Evolutionary conservation across 805 yeast species (phyloP).

Genomic region (Nakazawaea populi): DNA sequence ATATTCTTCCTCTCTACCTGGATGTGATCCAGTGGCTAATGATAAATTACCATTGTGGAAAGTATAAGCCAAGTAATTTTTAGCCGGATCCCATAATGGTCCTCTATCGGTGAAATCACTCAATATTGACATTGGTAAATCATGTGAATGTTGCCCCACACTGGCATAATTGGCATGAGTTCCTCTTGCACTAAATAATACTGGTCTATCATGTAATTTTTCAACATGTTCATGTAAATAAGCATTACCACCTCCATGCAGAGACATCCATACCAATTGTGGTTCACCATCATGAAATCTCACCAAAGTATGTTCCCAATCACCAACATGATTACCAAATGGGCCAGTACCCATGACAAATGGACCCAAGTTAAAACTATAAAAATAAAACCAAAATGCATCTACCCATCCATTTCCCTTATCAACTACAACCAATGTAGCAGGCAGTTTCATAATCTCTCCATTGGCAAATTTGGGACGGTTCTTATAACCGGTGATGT

Average conservation of each 20-base stretch:
- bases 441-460: conserved; percentile 69
- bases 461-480: conserved; percentile 72
- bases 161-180: conserved; percentile 96
- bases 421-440: conserved; percentile 76
- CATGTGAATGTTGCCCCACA: conserved; percentile 96
- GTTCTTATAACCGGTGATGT: conserved; percentile 73
- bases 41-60: conserved; percentile 53
- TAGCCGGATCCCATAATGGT: conserved; percentile 88
- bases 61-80: conserved; percentile 77
- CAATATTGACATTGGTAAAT: conserved; percentile 84
- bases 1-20: conserved; percentile 46
- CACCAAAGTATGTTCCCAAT: conserved; percentile 94
- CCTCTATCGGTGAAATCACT: conserved; percentile 95
- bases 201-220: conserved; percentile 57
- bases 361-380: conserved; percentile 91
- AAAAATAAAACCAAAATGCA: conserved; percentile 94
- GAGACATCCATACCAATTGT: conserved; percentile 88
- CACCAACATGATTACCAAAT: conserved; percentile 95
- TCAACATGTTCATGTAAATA: conserved; percentile 74
- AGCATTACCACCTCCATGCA: conserved; percentile 97
- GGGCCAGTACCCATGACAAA: conserved; percentile 98
- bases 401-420: conserved; percentile 95
- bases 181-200: conserved; percentile 87
- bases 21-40: conserved; percentile 41
- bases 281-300: conserved; percentile 81